These are phyloP conservation scores for Lactarius pseudohatsudake DNA, from an alignment of 768 basidiomycete species.

Conservation along the genomic window DNA sequence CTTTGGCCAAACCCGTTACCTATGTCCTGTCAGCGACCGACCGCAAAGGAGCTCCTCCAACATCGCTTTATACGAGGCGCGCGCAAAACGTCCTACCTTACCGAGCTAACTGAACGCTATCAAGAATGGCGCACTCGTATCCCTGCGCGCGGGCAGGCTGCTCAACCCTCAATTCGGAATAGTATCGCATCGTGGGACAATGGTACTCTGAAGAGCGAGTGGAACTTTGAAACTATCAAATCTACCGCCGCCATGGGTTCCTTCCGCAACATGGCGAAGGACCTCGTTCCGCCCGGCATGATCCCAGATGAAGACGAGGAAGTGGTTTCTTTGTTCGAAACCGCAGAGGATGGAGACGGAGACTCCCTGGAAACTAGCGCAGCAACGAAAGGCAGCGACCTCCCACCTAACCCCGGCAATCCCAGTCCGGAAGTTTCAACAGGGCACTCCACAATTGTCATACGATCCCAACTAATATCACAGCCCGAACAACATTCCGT, in stretches of 20 bases:
- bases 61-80: conserved; percentile 91
- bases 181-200: conserved; percentile 61
- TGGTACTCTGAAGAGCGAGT: conserved; percentile 83
- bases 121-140: conserved; percentile 71
- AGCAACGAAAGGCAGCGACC: conserved; percentile 60
- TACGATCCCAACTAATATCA: conserved; percentile 44
- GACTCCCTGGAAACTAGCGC: conserved; percentile 59
- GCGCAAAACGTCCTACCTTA: conserved; percentile 77
- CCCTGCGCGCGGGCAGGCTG: conserved; percentile 52
- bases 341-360: conserved; percentile 45
- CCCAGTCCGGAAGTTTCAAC: conserved; percentile 55
- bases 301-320: conserved; percentile 57
- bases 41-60: conserved; percentile 88
- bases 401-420: conserved; percentile 34
- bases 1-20: conserved; percentile 7
- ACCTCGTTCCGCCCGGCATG: conserved; percentile 54
- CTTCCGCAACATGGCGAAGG: conserved; percentile 68
- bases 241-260: conserved; percentile 74
- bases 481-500: conserved; percentile 34
- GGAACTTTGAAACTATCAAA: conserved; percentile 92
- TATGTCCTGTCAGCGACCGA: conserved; percentile 64
- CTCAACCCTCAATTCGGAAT: conserved; percentile 58
- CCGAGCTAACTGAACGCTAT: conserved; percentile 85
- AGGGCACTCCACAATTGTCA: conserved; percentile 70
- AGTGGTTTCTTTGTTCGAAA: conserved; percentile 40